Evolutionary conservation across 2,329 filamentous ascomycete genomes (phyloP), one percentile per base, ranked within the genome.

Genomic region (Ophiostoma quercus): DNA sequence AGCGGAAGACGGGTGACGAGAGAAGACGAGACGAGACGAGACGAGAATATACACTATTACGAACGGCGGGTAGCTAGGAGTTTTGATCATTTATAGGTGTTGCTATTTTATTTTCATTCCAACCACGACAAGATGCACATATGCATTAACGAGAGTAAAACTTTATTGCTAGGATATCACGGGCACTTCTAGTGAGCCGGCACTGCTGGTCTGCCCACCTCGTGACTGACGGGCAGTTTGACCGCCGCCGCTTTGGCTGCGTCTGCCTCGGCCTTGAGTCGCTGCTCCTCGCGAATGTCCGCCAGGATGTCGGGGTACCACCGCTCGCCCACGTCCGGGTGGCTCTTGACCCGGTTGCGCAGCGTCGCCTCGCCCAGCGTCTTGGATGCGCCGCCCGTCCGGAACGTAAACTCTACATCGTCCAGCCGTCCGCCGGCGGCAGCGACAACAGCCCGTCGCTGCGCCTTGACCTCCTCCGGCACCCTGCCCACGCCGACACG

Each of bases 361-460:
- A 96, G 80, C 71, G 92, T 96, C 12, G 92, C 92, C 82, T 96
- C 92, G 4, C 92, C 92, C 9, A 96, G 80, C 74, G 85, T 89
- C 77, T 85, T 87, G 19, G 87, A 85, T 76, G 83, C 86, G 70
- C 87, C 83, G 19, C 91, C 91, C 72, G 84, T 88, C 32, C 88
- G 85, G 76, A 96, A 96, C 2, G 92, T 95, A 77, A 95, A 96
- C 81, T 96, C 92, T 65, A 94, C 91, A 76, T 94, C 91, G 75
- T 92, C 90, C 62, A 87, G 77, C 54, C 86, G 77, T 62, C 85
- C 80, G 65, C 86, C 86, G 66, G 79, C 79, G 75, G 82, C 83
- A 1, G 90, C 76, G 25, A 92, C 83, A 72, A 71, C 70, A 5
- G 82, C 79, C 72, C 85, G 80, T 67, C 90, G 82, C 80, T 91